Conservation (phyloP, 345 rosid species). For the Melastoma malabathricum region DNA sequence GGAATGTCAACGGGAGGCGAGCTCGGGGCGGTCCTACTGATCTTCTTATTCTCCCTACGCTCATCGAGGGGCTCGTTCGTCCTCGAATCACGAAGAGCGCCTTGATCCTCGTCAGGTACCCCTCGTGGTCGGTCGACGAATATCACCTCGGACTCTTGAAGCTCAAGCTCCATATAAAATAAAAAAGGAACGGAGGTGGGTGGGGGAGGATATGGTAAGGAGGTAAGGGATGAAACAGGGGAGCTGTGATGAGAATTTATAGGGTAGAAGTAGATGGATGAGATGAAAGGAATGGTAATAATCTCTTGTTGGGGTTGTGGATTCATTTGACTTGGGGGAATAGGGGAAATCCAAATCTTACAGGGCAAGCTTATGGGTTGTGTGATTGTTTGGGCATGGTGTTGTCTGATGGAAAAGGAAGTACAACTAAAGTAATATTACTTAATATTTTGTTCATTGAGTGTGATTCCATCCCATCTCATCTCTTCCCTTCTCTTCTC, state of each 20-base stretch:
- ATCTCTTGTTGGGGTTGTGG: background rate
- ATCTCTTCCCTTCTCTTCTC: background rate
- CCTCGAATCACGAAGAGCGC: background rate
- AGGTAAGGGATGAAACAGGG: background rate
- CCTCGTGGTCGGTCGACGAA: conserved; percentile 5
- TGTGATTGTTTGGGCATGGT: conserved; percentile 4
- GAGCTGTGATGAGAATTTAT: background rate
- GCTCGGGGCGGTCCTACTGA: conserved; percentile 8
- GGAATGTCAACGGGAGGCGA: conserved; percentile 27
- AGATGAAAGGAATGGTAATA: background rate
- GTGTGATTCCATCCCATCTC: background rate
- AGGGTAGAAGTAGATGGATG: background rate
- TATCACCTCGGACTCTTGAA: conserved; percentile 13
- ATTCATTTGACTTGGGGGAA: background rate
- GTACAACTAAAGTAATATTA: background rate
- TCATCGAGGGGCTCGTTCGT: background rate
- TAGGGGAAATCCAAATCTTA: background rate
- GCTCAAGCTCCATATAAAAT: conserved; percentile 11
- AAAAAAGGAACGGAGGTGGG: background rate
- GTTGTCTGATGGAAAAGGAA: background rate
- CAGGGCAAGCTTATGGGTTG: background rate
- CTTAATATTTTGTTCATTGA: conserved; percentile 1
- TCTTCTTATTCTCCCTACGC: conserved; percentile 8
- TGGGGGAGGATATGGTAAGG: background rate
- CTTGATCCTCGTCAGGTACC: background rate